Evolutionary conservation across 768 basidiomycete species (phyloP).

Genomic region (Russula sp.): DNA sequence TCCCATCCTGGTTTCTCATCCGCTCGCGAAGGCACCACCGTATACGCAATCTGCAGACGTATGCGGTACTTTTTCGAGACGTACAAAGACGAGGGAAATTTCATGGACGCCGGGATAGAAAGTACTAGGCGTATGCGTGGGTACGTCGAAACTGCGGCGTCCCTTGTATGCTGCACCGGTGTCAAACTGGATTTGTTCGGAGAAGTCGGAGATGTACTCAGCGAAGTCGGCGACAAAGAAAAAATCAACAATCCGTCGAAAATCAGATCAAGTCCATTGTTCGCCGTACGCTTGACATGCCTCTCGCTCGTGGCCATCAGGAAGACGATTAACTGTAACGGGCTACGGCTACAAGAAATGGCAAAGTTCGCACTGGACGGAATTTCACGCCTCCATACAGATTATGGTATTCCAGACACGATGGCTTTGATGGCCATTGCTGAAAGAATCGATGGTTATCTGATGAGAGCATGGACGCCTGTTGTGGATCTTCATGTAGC

Average conservation of each 20-base stretch:
- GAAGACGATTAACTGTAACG: neutral
- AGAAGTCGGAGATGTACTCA: neutral
- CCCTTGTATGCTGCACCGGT: constrained; percentile 2
- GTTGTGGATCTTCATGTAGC: neutral
- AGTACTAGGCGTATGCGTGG: neutral
- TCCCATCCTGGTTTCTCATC: neutral
- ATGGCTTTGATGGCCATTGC: neutral
- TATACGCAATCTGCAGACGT: neutral
- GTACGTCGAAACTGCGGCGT: constrained; percentile 3
- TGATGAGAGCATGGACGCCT: neutral
- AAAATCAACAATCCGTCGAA: neutral
- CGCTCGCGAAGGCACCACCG: neutral
- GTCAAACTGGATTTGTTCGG: neutral
- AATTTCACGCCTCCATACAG: neutral
- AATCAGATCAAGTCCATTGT: neutral
- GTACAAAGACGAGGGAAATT: neutral
- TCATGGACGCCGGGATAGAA: neutral
- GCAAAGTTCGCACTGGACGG: neutral
- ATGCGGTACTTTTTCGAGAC: neutral
- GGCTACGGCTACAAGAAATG: neutral
- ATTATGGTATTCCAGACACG: neutral
- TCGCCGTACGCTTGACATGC: constrained; percentile 7
- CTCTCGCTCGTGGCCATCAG: constrained; percentile 8
- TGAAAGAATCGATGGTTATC: neutral
- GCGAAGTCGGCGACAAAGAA: neutral